Evolutionary conservation across 2,329 filamentous ascomycete species (phyloP).

Genomic region (Beauveria sp.): DNA sequence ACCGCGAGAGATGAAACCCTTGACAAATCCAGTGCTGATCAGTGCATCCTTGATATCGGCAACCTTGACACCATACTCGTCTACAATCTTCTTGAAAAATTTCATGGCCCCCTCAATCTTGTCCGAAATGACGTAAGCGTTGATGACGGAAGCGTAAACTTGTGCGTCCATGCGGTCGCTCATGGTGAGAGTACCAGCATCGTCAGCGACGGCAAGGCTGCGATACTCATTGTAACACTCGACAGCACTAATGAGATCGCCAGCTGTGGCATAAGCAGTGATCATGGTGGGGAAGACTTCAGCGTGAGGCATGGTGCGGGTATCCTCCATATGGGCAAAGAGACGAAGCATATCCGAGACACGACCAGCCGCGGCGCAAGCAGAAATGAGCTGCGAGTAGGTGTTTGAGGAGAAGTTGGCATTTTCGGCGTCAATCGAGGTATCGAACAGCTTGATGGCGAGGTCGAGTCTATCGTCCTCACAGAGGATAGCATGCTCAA

Average conservation of each 20-base stretch:
- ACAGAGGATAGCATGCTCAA: conserved; percentile 75
- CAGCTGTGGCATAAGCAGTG: conserved; percentile 74
- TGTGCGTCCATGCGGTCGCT: conserved; percentile 69
- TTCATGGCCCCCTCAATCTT: conserved; percentile 74
- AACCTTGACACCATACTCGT: conserved; percentile 50
- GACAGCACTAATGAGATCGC: conserved; percentile 79
- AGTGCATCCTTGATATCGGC: conserved; percentile 63
- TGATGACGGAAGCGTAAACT: conserved; percentile 86
- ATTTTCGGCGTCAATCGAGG: conserved; percentile 56
- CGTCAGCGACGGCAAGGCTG: conserved; percentile 74
- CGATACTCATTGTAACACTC: conserved; percentile 96
- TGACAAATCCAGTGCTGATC: conserved; percentile 67
- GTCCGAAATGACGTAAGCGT: conserved; percentile 76
- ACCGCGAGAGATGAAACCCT: conserved; percentile 64
- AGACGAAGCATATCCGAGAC: conserved; percentile 84
- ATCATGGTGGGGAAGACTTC: conserved; percentile 91
- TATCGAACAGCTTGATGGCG: conserved; percentile 78
- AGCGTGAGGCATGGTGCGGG: conserved; percentile 64
- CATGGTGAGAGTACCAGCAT: conserved; percentile 62
- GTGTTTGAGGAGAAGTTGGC: conserved; percentile 70
- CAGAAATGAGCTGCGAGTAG: conserved; percentile 77
- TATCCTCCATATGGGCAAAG: conserved; percentile 84
- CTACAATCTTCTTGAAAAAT: conserved; percentile 75
- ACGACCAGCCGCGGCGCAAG: conserved; percentile 74
- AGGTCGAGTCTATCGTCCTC: conserved; percentile 84